Evolutionary conservation across 805 yeast species (phyloP), one percentile per base, ranked within the genome.

Genomic region (Jamesozyma rosinii): DNA sequence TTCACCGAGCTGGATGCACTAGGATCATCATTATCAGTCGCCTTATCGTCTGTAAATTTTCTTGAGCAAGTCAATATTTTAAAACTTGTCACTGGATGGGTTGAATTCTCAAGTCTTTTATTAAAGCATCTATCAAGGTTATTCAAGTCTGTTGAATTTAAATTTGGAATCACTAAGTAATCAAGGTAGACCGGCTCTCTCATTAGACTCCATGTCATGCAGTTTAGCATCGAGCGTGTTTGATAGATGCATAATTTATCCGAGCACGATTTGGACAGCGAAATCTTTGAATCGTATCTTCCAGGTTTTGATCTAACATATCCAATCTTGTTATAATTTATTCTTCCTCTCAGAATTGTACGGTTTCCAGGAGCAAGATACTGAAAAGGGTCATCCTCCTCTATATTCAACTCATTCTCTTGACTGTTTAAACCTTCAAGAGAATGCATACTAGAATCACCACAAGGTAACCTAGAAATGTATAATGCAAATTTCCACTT

Each of bases 301-400:
- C 98, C 98, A 0, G 97, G 98, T 56, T 92, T 90, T 0, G 97
- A 89, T 48, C 98, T 69, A 1, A 90, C 88, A 8, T 67, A 61
- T 0, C 95, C 95, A 2, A 71, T 61, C 17, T 63, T 52, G 14
- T 63, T 64, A 49, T 76, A 81, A 56, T 76, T 68, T 30, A 72
- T 74, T 33, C 95, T 61, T 0, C 97, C 97, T 52, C 95, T 58
- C 1, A 75, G 14, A 0, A 66, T 49, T 0, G 53, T 52, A 9
- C 43, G 51, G 48, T 63, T 58, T 0, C 45, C 35, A 1, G 55
- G 53, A 19, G 57, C 54, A 1, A 57, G 40, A 27, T 54, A 65
- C 35, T 64, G 68, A 4, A 49, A 44, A 3, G 43, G 36, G 38
- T 51, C 55, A 35, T 46, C 43, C n/a, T 53, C 54, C 4, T 40